A percentile compares a stretch with the other conserved stretches of the same genome.
These are phyloP conservation scores for Populus euphratica DNA, from an alignment of 345 rosid species.

Conservation along the genomic window DNA sequence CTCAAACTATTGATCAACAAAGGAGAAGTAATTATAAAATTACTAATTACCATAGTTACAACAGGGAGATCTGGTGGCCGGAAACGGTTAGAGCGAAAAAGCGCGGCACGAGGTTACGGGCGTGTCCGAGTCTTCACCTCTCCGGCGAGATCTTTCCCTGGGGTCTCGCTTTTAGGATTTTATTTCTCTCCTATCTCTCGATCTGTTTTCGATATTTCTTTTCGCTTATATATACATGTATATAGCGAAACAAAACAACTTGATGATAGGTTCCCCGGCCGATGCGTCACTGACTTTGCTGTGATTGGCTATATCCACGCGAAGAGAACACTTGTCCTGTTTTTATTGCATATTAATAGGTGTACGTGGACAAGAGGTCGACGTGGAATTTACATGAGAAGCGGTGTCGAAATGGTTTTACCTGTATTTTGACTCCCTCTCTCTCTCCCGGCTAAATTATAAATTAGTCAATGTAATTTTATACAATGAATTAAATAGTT, in stretches of 20 bases:
- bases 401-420: background rate
- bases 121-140: constrained; percentile 14
- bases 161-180: background rate
- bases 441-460: no score
- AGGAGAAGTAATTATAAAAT: background rate
- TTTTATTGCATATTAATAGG: background rate
- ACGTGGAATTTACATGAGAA: background rate
- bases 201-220: background rate
- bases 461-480: no score
- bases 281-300: constrained; percentile 21
- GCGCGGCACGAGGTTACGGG: constrained; percentile 3
- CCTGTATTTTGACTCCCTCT: background rate
- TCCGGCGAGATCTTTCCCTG: background rate
- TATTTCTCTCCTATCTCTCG: background rate
- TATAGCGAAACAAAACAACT: background rate
- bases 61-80: constrained; percentile 21
- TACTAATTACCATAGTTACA: constrained; percentile 33
- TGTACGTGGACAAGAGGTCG: background rate
- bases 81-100: constrained; percentile 14
- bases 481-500: no score
- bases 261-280: constrained; percentile 3
- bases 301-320: constrained; percentile 17
- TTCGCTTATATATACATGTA: background rate
- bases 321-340: background rate
- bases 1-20: background rate